Conservation (phyloP, 345 rosid species). For the Camelina laxa region DNA sequence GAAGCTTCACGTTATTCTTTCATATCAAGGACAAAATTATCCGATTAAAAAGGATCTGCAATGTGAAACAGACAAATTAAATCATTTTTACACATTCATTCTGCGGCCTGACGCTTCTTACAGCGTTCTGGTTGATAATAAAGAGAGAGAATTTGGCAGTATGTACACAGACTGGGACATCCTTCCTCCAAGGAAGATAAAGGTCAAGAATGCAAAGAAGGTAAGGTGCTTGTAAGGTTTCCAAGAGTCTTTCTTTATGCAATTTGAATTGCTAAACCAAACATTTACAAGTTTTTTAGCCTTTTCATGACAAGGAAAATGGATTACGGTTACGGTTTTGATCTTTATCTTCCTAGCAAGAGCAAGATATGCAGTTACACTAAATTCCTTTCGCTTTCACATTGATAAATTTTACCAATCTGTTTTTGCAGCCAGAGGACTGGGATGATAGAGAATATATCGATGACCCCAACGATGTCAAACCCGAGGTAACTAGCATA, state of each 20-base stretch:
- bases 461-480: slow-evolving; percentile 76
- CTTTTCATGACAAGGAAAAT: neutral
- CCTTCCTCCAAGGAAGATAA: slow-evolving; percentile 87
- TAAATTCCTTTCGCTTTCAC: neutral
- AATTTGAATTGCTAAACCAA: neutral
- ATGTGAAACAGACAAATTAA: slow-evolving; percentile 93
- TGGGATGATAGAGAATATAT: slow-evolving; percentile 96
- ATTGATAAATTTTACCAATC: slow-evolving; percentile 9
- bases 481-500: slow-evolving; percentile 68
- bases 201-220: slow-evolving; percentile 77
- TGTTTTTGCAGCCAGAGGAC: slow-evolving; percentile 69
- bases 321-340: neutral
- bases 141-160: slow-evolving; percentile 90
- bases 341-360: neutral
- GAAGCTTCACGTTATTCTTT: slow-evolving; percentile 83
- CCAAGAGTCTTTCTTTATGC: slow-evolving; percentile 3
- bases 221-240: slow-evolving; percentile 45
- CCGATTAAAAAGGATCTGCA: slow-evolving; percentile 85
- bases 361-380: neutral
- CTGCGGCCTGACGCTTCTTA: slow-evolving; percentile 92
- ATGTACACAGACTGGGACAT: slow-evolving; percentile 96
- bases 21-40: slow-evolving; percentile 96
- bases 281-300: neutral
- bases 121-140: slow-evolving; percentile 79
- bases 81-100: slow-evolving; percentile 92